Base-by-base conservation (phyloP, 2,329 filamentous ascomycete genomes). In the Mycosphaerella arachidis region DNA sequence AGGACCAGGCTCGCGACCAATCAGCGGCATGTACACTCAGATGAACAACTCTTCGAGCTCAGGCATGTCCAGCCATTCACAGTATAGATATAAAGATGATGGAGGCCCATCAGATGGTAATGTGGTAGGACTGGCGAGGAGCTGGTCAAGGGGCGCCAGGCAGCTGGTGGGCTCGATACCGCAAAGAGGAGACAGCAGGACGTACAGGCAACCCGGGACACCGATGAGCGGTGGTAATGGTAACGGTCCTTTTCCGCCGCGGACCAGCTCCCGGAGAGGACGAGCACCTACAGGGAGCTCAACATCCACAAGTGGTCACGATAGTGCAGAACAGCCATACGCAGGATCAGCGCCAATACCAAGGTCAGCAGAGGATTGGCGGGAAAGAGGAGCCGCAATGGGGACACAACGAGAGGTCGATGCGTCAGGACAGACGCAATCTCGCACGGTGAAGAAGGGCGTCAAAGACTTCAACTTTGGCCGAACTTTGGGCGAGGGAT, bases 401-500 rank as follows among this genome's bases (percentile, higher is more conserved):
- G 87, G 87, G 18, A 83, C 92, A 55, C 85, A 89, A 59, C 87
- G 91, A 72, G 92, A 97, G 72, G 82, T 92, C 29, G 94, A 97
- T 74, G 85, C 89, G 31, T 61, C 63, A 8, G 94, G 94, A 20
- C 89, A 91, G 66, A 86, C 90, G 3, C 82, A 96, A 8, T 83
- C 91, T 63, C 87, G 91, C 63, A 87, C 90, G 60, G 88, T 97
- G 56, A 97, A 97, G 76, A 99, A 99, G 74, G 94, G 94, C 1
- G 94, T 99, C 48, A 90, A 94, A 66, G 94, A 99, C 77, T 99
- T 99, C 76, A 88, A 88, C 40, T 99, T 99, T 76, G 92, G 92
- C 27, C 85, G 90, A 57, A 88, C 93, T 2, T 81, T 99, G 1
- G 94, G 94, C 59, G 94, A 99, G 76, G 94, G 94, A 29, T 99